Percentiles rank a stretch among this genome's conserved stretches.
Conservation (phyloP, 83 land plant genomes). For the Thuja plicata region DNA sequence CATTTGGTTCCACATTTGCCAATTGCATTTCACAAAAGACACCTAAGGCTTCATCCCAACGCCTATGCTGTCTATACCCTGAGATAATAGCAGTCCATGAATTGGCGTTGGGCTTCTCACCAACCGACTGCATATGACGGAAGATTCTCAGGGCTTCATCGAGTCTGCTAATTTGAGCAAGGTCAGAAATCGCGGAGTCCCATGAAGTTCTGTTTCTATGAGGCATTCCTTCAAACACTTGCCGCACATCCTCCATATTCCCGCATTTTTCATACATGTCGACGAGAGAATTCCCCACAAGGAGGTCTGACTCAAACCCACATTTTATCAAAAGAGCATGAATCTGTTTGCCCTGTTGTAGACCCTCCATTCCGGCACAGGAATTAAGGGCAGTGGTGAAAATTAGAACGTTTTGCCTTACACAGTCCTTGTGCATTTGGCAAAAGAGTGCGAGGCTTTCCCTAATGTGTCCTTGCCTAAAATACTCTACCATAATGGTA, state of each 20-base stretch:
- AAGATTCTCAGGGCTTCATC: constrained; percentile 22
- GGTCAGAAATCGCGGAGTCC: constrained; percentile 43
- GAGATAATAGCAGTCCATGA: constrained; percentile 50
- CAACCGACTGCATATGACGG: constrained; percentile 11
- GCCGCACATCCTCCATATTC: neutral
- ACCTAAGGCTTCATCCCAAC: constrained; percentile 35
- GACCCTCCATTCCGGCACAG: constrained; percentile 14
- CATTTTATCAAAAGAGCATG: constrained; percentile 35
- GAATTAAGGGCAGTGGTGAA: constrained; percentile 27
- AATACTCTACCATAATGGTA: neutral
- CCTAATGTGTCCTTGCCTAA: neutral
- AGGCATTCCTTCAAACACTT: constrained; percentile 38
- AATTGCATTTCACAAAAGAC: constrained; percentile 32
- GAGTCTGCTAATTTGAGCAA: constrained; percentile 18
- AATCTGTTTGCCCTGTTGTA: constrained; percentile 22
- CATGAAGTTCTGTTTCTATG: constrained; percentile 32
- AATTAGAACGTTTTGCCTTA: neutral
- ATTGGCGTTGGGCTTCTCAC: constrained; percentile 26
- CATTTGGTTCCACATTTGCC: constrained; percentile 43
- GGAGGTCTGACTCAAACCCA: constrained; percentile 17
- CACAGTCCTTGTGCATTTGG: neutral
- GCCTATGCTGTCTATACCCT: constrained; percentile 44
- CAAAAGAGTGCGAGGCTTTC: neutral
- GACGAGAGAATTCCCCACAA: constrained; percentile 31
- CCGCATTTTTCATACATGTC: constrained; percentile 39